Conservation (phyloP, 495 filamentous ascomycete genomes). For the Cercophora newfieldiana region DNA sequence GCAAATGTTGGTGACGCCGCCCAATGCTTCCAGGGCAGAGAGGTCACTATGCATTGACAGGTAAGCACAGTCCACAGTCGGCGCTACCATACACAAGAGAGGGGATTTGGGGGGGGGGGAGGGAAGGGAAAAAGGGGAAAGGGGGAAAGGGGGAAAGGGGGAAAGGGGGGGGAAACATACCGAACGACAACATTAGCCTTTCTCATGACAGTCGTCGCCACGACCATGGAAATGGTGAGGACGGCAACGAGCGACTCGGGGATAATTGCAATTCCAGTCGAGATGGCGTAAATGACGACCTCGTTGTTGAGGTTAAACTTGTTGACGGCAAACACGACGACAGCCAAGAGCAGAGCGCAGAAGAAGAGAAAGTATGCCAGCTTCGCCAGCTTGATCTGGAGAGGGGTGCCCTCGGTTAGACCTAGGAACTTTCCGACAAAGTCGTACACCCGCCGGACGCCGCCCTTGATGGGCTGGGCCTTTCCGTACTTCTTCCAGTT, state of each 20-base stretch:
- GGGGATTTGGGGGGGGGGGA: background rate
- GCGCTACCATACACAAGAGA: background rate
- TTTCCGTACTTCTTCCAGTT: conserved; percentile 63
- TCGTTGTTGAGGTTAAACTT: conserved; percentile 57
- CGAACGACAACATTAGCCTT: conserved; percentile 76
- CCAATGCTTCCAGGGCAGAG: conserved; percentile 78
- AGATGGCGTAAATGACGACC: conserved; percentile 80
- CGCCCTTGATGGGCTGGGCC: conserved; percentile 58
- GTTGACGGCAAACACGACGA: conserved; percentile 80
- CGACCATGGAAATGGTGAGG: conserved; percentile 73
- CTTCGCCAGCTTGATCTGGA: conserved; percentile 79
- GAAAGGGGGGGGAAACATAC: conserved; percentile 13
- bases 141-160: background rate
- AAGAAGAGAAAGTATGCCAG: conserved; percentile 74
- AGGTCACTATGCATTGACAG: conserved; percentile 44
- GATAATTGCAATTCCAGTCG: conserved; percentile 69
- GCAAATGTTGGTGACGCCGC: conserved; percentile 84
- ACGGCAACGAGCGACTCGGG: conserved; percentile 70
- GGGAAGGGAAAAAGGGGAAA: too few species aligned
- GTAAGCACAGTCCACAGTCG: background rate
- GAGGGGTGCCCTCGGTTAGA: conserved; percentile 74
- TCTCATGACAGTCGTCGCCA: conserved; percentile 75
- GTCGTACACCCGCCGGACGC: conserved; percentile 60
- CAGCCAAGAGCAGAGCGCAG: conserved; percentile 70
- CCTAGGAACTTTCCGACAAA: conserved; percentile 67